Base-by-base conservation (phyloP, 176 grass and related monocot species). In the Aegilops bicornis region DNA sequence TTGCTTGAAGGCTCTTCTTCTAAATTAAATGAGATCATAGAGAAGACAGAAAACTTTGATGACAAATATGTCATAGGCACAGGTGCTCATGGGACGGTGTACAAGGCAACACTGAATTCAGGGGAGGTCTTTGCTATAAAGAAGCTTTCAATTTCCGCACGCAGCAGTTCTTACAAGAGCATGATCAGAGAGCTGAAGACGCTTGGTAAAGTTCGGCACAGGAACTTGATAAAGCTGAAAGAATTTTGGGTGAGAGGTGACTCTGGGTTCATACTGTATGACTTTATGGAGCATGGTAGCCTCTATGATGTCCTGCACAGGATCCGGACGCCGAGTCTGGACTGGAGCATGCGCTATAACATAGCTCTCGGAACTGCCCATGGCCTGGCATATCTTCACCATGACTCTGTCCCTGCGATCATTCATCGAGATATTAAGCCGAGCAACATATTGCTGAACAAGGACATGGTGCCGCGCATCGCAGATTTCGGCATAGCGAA, bases 401-500 rank as follows among this genome's bases (percentile, higher is more conserved):
- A 92, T 77, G 91, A 98, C 36, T 98, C 88, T 84, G 33, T 22
- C 30, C 96, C 96, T 32, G 81, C 82, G 4, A 94, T 95, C 52
- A 86, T 95, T 80, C 96, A 94, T 50, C 78, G 93, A 22, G 96
- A 98, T 88, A 98, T 98, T 31, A 98, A 98, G 82, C 90, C 93
- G 1, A 95, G 84, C 32, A 98, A 98, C 64, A 98, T 98, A 86
- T 84, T 98, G 90, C 32, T 98, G 56, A 83, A 98, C 89, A 84
- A 85, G 50, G 88, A 92, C 14, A 91, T 90, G 93, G 93, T 91
- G 79, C 86, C 96, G 3, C 91, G 93, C 82, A 95, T 98, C 32
- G 93, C 96, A 36, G 96, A 98, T 89, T 98, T 98, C 90, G 95
- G 95, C 78, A 92, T 95, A 36, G 93, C 95, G 15, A 97, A 92